These are phyloP conservation scores for Stemphylium beticola DNA, from an alignment of 2,329 filamentous ascomycete genomes.

Conservation along the genomic window DNA sequence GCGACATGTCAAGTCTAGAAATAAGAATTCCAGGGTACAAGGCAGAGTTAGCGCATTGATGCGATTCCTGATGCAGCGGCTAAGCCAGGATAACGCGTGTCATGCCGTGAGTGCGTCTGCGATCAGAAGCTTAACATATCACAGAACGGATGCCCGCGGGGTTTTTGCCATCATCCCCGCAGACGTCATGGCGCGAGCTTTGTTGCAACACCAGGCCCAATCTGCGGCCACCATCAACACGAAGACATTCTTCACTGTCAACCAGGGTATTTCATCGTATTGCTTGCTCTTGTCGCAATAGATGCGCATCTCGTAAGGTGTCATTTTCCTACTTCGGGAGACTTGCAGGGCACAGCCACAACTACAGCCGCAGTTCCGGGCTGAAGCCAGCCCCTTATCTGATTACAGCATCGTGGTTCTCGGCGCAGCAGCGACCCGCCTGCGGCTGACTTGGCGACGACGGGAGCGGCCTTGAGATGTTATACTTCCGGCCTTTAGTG, in stretches of 20 bases:
- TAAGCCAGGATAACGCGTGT: conserved; percentile 44
- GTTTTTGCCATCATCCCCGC: not conserved
- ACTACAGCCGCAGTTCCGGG: conserved; percentile 29
- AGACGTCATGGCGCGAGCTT: conserved; percentile 3
- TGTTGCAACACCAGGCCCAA: not conserved
- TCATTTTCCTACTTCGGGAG: conserved; percentile 1
- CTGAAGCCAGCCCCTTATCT: conserved; percentile 17
- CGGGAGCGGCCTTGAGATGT: not conserved
- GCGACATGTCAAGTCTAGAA: conserved; percentile 33
- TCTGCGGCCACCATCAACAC: not conserved
- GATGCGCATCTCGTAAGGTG: not conserved
- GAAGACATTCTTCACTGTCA: not conserved
- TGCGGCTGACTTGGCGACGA: conserved; percentile 18
- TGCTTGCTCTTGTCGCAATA: not conserved
- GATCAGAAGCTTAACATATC: conserved; percentile 24
- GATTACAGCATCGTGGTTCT: conserved; percentile 11
- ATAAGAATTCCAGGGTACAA: conserved; percentile 7
- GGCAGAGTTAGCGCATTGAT: conserved; percentile 14
- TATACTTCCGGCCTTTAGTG: not conserved
- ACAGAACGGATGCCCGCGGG: conserved; percentile 29
- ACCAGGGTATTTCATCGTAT: not conserved
- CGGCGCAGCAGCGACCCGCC: conserved; percentile 6
- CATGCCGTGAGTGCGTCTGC: conserved; percentile 27
- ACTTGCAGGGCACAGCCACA: conserved; percentile 33
- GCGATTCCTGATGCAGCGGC: conserved; percentile 21